These are phyloP conservation scores for Paramecium pentaurelia DNA, from an alignment of 73 alveolate species.

Conservation along the genomic window DNA sequence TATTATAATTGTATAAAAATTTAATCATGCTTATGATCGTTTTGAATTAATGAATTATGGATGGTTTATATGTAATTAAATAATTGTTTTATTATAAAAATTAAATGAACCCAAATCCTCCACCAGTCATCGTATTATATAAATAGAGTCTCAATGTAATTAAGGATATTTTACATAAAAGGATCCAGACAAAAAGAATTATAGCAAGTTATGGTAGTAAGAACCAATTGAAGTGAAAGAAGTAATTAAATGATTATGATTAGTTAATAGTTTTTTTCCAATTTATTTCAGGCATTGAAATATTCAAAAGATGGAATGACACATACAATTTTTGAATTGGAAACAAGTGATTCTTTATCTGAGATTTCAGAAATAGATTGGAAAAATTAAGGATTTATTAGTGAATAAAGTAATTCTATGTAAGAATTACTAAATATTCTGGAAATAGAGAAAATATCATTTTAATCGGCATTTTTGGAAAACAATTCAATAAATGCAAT, in stretches of 20 bases:
- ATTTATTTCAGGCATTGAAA: not conserved
- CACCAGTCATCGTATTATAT: constrained; percentile 1
- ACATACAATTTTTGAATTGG: not conserved
- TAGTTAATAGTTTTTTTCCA: not conserved
- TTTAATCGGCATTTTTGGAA: not conserved
- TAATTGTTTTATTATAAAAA: not conserved
- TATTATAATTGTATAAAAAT: not conserved
- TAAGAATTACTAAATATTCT: not conserved
- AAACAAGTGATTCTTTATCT: not conserved
- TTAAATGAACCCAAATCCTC: constrained; percentile 25
- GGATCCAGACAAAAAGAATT: not conserved
- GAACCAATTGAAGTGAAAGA: constrained; percentile 37
- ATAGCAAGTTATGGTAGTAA: not conserved
- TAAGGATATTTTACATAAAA: not conserved
- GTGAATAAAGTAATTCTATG: not conserved
- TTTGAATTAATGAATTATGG: not conserved
- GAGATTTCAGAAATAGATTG: not conserved
- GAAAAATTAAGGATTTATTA: not conserved
- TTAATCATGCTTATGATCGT: not conserved
- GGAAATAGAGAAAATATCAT: not conserved
- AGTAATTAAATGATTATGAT: not conserved
- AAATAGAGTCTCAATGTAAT: constrained; percentile 1
- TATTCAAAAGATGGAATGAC: not conserved
- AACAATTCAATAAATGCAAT: not conserved
- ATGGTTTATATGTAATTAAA: not conserved